These are phyloP conservation scores for Pyropia yezoensis DNA, from an alignment of 23 red algal species.

Conservation along the genomic window DNA sequence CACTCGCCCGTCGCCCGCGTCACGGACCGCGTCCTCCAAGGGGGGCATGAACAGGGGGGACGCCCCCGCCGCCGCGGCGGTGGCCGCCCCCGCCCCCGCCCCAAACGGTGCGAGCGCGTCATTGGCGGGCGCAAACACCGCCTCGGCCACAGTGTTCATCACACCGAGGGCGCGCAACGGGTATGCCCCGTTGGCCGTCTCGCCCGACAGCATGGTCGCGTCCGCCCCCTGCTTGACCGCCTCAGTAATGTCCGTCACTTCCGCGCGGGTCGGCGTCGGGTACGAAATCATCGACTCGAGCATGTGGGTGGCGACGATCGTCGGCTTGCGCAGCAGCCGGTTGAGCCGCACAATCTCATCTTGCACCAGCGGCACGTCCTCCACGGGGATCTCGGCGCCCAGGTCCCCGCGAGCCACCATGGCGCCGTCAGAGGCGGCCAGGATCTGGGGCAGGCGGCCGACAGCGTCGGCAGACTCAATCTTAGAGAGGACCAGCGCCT, in stretches of 20 bases:
- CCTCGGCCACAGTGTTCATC: constrained; percentile 77
- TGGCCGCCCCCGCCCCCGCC: too few relatives aligned
- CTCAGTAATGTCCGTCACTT: constrained; percentile 93
- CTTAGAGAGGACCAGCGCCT: constrained; percentile 91
- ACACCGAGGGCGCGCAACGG: constrained; percentile 74
- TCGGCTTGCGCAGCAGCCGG: constrained; percentile 80
- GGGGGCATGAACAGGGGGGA: background rate
- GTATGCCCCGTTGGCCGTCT: constrained; percentile 91
- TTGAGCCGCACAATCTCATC: constrained; percentile 95
- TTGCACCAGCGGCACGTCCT: constrained; percentile 95
- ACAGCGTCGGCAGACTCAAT: constrained; percentile 95
- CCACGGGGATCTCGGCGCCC: constrained; percentile 93
- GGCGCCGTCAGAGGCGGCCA: constrained; percentile 87
- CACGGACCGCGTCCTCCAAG: background rate
- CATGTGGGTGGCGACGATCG: constrained; percentile 99
- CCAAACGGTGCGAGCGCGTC: background rate
- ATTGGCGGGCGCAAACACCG: constrained; percentile 44
- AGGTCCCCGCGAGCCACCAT: constrained; percentile 99
- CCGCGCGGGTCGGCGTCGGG: constrained; percentile 92
- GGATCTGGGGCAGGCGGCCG: constrained; percentile 63
- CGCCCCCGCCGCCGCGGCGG: too few relatives aligned
- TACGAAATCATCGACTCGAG: constrained; percentile 97
- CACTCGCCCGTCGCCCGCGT: constrained; percentile 12
- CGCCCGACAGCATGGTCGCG: constrained; percentile 96
- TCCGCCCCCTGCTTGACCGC: constrained; percentile 89